These are phyloP conservation scores for Pyrenophora tritici-repentis DNA, from an alignment of 2,329 filamentous ascomycete species.

Conservation along the genomic window DNA sequence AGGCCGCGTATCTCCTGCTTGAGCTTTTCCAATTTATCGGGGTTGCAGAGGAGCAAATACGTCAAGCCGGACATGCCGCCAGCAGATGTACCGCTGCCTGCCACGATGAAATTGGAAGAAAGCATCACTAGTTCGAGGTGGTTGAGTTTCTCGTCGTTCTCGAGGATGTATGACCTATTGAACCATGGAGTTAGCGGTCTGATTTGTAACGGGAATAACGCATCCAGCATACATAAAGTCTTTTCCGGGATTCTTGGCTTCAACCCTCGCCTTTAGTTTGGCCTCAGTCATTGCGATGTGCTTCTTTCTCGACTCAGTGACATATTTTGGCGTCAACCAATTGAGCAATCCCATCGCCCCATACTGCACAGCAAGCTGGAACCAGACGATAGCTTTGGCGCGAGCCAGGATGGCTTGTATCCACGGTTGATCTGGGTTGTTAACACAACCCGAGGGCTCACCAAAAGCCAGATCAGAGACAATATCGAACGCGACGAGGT, in stretches of 20 bases:
- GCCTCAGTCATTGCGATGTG: slow-evolving; percentile 11
- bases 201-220: not conserved
- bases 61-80: slow-evolving; percentile 10
- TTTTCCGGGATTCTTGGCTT: slow-evolving; percentile 8
- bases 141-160: slow-evolving; percentile 12
- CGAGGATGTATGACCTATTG: slow-evolving; percentile 9
- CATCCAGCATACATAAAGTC: slow-evolving; percentile 6
- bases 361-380: slow-evolving; percentile 12
- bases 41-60: slow-evolving; percentile 14
- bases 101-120: slow-evolving; percentile 13
- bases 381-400: slow-evolving; percentile 13
- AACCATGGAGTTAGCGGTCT: not conserved
- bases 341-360: slow-evolving; percentile 7
- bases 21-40: slow-evolving; percentile 16
- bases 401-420: slow-evolving; percentile 9
- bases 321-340: slow-evolving; percentile 7
- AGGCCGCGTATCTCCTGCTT: slow-evolving; percentile 13
- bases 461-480: slow-evolving; percentile 10
- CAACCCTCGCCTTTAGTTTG: slow-evolving; percentile 6
- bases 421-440: slow-evolving; percentile 12
- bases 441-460: slow-evolving; percentile 10
- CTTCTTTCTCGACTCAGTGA: slow-evolving; percentile 12
- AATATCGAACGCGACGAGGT: slow-evolving; percentile 8
- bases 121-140: slow-evolving; percentile 12
- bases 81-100: slow-evolving; percentile 41